Percentiles rank a stretch among this genome's conserved stretches.
Conservation (phyloP, 345 rosid species). For the Pugionium dolabratum region DNA sequence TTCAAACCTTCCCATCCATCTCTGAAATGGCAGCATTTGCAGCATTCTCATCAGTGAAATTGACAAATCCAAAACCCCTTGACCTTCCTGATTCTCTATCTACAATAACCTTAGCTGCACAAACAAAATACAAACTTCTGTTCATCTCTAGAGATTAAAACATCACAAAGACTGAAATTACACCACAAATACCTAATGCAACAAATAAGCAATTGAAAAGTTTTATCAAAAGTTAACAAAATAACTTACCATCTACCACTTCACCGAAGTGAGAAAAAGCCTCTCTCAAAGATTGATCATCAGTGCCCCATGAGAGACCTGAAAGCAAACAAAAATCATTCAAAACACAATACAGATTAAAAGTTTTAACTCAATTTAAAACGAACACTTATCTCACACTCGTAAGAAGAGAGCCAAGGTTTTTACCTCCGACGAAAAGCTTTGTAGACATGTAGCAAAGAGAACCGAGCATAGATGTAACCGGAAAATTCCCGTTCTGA, state of each 20-base stretch:
- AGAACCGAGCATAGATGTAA: slow-evolving; percentile 57
- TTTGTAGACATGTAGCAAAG: slow-evolving; percentile 63
- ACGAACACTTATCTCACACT: not conserved
- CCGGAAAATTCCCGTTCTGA: slow-evolving; percentile 45
- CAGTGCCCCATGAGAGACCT: slow-evolving; percentile 56
- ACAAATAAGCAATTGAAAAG: no score
- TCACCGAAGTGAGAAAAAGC: slow-evolving; percentile 58
- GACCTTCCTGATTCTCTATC: slow-evolving; percentile 79
- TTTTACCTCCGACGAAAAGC: slow-evolving; percentile 82
- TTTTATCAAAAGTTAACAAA: no score
- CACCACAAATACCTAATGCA: no score
- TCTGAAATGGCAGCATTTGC: slow-evolving; percentile 58
- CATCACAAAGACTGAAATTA: no score
- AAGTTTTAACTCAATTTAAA: not conserved
- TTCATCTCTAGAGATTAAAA: not conserved
- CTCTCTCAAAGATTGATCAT: slow-evolving; percentile 48
- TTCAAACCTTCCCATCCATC: slow-evolving; percentile 81
- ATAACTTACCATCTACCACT: slow-evolving; percentile 50
- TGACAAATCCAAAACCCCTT: slow-evolving; percentile 76
- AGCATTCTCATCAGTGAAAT: slow-evolving; percentile 40
- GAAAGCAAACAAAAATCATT: not conserved
- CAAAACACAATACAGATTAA: no score
- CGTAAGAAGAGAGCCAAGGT: not conserved
- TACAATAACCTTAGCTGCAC: slow-evolving; percentile 54
- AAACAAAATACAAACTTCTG: not conserved